Conservation (phyloP, 2,329 filamentous ascomycete species). For the Talaromyces sp. region DNA sequence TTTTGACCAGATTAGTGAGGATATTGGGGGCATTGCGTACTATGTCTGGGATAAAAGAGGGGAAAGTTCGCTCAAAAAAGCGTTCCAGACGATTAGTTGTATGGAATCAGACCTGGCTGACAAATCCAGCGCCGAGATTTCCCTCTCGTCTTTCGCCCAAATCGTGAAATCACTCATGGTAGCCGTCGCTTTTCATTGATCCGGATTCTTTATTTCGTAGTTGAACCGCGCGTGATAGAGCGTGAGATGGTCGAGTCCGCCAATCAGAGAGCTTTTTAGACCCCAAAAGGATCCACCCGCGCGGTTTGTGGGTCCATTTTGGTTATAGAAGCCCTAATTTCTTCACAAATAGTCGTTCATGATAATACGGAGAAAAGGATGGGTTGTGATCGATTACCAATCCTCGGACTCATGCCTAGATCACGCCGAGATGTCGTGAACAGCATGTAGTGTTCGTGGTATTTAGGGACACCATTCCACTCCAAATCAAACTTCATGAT, state of each 20-base stretch:
- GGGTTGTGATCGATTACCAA: neutral
- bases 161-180: neutral
- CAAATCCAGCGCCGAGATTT: neutral
- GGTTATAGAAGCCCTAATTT: neutral
- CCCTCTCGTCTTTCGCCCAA: no score
- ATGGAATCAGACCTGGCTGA: neutral
- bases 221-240: neutral
- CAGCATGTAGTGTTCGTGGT: neutral
- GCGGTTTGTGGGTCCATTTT: neutral
- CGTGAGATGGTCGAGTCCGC: neutral
- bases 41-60: neutral
- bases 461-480: neutral
- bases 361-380: neutral
- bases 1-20: neutral
- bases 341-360: neutral
- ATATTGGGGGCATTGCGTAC: neutral
- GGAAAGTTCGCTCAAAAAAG: neutral
- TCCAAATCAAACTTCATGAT: neutral
- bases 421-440: neutral
- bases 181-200: neutral
- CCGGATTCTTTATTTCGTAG: neutral
- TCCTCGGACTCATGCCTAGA: neutral
- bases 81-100: neutral
- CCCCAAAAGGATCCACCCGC: neutral
- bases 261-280: neutral